phyloP scores from a whole-genome alignment of 1,139 yeast species.

The Geotrichum fermentans region DNA sequence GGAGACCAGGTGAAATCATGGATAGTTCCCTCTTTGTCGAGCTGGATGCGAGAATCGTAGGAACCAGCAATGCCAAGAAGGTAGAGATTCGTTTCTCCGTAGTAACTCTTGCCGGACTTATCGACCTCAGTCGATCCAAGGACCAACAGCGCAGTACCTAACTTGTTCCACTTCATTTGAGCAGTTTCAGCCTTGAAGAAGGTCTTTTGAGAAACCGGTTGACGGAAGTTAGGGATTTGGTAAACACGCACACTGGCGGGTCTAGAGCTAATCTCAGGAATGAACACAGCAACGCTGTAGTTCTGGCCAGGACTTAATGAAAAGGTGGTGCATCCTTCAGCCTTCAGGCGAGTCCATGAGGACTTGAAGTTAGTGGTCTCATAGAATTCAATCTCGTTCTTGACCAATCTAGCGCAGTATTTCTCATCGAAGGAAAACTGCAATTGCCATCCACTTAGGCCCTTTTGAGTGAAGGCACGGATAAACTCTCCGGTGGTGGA shows the following conservation, averaged over 20 bases:
- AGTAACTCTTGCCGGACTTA: slow-evolving; percentile 86
- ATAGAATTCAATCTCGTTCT: slow-evolving; percentile 64
- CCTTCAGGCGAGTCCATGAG: slow-evolving; percentile 58
- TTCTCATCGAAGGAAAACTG: slow-evolving; percentile 80
- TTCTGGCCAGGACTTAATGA: slow-evolving; percentile 82
- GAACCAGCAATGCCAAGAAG: slow-evolving; percentile 88
- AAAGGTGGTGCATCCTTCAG: slow-evolving; percentile 50
- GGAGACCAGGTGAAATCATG: slow-evolving; percentile 98
- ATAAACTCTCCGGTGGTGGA: slow-evolving; percentile 45
- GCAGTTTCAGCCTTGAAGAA: slow-evolving; percentile 96
- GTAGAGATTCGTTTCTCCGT: slow-evolving; percentile 93
- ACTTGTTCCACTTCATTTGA: slow-evolving; percentile 84
- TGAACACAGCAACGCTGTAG: slow-evolving; percentile 87
- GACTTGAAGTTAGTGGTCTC: slow-evolving; percentile 52
- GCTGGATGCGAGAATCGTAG: slow-evolving; percentile 80
- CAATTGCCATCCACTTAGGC: slow-evolving; percentile 87
- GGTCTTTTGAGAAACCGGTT: slow-evolving; percentile 79
- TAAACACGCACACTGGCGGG: slow-evolving; percentile 88
- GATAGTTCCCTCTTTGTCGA: slow-evolving; percentile 92
- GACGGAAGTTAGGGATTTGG: slow-evolving; percentile 63
- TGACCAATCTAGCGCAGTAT: slow-evolving; percentile 57
- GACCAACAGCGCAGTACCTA: slow-evolving; percentile 92
- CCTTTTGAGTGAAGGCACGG: slow-evolving; percentile 69
- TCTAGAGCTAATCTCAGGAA: slow-evolving; percentile 70
- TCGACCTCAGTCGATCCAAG: slow-evolving; percentile 95